A percentile compares a stretch with the other conserved stretches of the same genome.
Conservation (phyloP, 2,329 filamentous ascomycete species). For the Xenoacremonium recifei region DNA sequence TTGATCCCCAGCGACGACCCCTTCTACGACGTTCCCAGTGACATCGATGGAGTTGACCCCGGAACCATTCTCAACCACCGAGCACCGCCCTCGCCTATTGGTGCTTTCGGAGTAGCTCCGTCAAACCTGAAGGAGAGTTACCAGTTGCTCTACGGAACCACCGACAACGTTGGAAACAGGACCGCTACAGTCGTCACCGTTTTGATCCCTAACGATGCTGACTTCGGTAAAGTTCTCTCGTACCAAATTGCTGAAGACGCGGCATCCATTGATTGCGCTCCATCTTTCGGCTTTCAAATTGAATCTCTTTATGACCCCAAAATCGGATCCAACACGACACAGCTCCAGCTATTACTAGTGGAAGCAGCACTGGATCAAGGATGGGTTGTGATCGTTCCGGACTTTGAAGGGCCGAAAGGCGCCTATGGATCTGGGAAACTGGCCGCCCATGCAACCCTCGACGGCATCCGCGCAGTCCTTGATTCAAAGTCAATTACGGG, state of each 20-base stretch:
- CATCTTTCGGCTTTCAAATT: slow-evolving; percentile 24
- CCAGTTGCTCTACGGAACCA: slow-evolving; percentile 41
- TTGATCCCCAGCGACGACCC: slow-evolving; percentile 18
- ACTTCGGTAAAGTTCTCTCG: slow-evolving; percentile 33
- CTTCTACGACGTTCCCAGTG: slow-evolving; percentile 21
- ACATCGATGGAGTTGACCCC: slow-evolving; percentile 8
- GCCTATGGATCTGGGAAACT: slow-evolving; percentile 40
- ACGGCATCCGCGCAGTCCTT: slow-evolving; percentile 42
- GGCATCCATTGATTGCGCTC: slow-evolving; percentile 34
- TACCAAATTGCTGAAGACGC: slow-evolving; percentile 43
- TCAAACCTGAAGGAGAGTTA: slow-evolving; percentile 16
- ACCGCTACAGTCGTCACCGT: slow-evolving; percentile 38
- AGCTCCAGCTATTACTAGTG: slow-evolving; percentile 20
- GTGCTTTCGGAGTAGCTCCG: slow-evolving; percentile 14
- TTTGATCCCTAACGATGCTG: slow-evolving; percentile 32
- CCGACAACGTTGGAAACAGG: slow-evolving; percentile 32
- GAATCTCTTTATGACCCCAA: slow-evolving; percentile 25
- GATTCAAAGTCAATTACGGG: slow-evolving; percentile 24
- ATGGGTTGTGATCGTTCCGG: slow-evolving; percentile 48
- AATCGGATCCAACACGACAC: slow-evolving; percentile 32
- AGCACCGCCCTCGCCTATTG: slow-evolving; percentile 17
- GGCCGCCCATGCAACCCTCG: slow-evolving; percentile 41
- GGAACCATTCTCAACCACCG: slow-evolving; percentile 22
- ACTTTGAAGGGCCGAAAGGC: slow-evolving; percentile 43
- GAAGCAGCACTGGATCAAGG: slow-evolving; percentile 35